phyloP scores from a whole-genome alignment of 495 filamentous ascomycete genomes.

The Geopyxis carbonaria region DNA sequence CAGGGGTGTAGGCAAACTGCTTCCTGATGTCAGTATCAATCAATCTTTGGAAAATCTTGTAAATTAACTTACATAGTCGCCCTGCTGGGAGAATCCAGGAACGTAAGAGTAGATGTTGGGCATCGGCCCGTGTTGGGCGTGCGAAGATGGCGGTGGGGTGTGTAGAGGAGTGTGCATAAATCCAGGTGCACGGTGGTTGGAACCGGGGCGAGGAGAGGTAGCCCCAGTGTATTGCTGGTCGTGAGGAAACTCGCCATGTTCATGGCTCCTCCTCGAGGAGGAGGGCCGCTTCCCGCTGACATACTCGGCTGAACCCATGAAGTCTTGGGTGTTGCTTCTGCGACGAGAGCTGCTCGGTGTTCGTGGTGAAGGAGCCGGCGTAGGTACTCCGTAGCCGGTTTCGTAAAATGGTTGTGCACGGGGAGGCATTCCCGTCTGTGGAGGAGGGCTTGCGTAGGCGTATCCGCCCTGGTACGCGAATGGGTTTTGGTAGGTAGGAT shows the following conservation, averaged over 20 bases:
- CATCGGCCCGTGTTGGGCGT: slow-evolving; percentile 20
- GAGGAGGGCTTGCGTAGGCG: slow-evolving; percentile 18
- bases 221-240: slow-evolving; percentile 18
- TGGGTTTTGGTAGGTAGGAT: slow-evolving; percentile 19
- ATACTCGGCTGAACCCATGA: slow-evolving; percentile 18
- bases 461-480: slow-evolving; percentile 20
- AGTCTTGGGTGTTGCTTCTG: slow-evolving; percentile 18
- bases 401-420: slow-evolving; percentile 14
- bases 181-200: slow-evolving; percentile 10
- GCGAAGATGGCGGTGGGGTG: slow-evolving; percentile 22
- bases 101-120: slow-evolving; percentile 23
- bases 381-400: slow-evolving; percentile 22
- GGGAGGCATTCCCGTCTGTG: slow-evolving; percentile 21
- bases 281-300: slow-evolving; percentile 22
- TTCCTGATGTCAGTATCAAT: too few species aligned
- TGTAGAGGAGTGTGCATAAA: slow-evolving; percentile 25
- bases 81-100: slow-evolving; percentile 21
- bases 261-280: slow-evolving; percentile 20
- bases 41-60: too few species aligned
- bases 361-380: slow-evolving; percentile 23
- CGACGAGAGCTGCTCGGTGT: slow-evolving; percentile 22
- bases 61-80: slow-evolving; percentile 26
- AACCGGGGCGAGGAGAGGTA: slow-evolving; percentile 21
- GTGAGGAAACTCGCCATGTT: slow-evolving; percentile 15
- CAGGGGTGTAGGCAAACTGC: slow-evolving; percentile 17